Evolutionary conservation across 306 rosid genomes (phyloP).

Genomic region (Crataegus laevigata): DNA sequence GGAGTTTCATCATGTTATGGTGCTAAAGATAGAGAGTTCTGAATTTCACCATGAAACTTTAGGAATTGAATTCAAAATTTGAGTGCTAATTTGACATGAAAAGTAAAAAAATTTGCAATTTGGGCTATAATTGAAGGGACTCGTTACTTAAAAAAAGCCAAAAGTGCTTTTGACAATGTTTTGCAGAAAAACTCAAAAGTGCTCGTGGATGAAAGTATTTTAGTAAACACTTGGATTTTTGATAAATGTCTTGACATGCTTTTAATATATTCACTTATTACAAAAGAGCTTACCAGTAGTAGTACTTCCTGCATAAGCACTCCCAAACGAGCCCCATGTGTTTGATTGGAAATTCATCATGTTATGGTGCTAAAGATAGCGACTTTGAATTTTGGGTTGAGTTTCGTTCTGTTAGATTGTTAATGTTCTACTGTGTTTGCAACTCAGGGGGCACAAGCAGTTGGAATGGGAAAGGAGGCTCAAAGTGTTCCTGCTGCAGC

Average conservation of each 20-base stretch:
- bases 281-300: background rate
- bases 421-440: background rate
- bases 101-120: background rate
- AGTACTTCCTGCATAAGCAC: background rate
- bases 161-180: background rate
- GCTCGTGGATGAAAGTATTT: background rate
- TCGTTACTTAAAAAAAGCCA: too few relatives aligned
- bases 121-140: background rate
- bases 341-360: background rate
- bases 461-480: conserved; percentile 97
- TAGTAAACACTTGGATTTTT: background rate
- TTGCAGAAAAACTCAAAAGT: background rate
- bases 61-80: background rate
- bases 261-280: rapidly evolving
- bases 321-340: background rate
- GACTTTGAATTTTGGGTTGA: background rate
- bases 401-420: background rate
- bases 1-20: background rate
- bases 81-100: background rate
- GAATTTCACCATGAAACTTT: background rate
- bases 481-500: conserved; percentile 74
- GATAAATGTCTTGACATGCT: background rate
- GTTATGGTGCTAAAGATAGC: background rate
- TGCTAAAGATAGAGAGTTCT: background rate
- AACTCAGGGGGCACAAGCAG: conserved; percentile 86